Base-by-base conservation (phyloP, 495 filamentous ascomycete species). In the Polyplosphaeria fusca region DNA sequence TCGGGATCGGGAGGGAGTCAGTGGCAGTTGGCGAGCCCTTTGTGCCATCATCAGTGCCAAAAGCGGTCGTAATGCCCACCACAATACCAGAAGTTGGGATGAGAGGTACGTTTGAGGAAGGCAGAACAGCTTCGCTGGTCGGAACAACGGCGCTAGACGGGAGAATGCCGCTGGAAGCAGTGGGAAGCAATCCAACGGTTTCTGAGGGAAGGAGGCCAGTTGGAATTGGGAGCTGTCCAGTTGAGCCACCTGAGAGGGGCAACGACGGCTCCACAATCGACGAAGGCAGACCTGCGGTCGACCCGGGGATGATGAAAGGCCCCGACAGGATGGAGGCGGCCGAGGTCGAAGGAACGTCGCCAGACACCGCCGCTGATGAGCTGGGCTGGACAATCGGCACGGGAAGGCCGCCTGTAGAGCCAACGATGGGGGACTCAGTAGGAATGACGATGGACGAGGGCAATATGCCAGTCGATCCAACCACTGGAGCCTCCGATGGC, bases 41-140 rank as follows among this genome's bases (percentile, higher is more conserved):
- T 5, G 26, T n/a, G 12, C 40, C 24, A 2, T 47, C 50, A 3
- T 35, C 37, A 2, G 41, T 49, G 30, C 58, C 57, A 28, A 61
- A 48, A 18, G 62, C 57, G 20, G 62, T 65, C 0, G 62, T 65
- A 23, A 64, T 57, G 4, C 61, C 61, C 24, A 64, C 61, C 5
- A 64, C 41, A 16, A 64, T 64, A 5, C 61, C 61, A 25, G 55
- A 44, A 3, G 61, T 52, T 3, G 55, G 35, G 26, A 30, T 11
- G 5, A 32, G 26, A 9, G 48, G 32, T 22, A 54, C 19, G n/a
- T 41, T 42, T 26, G 38, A 35, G 20, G 55, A 52, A 9, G 48
- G 48, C 25, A 52, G 42, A 2, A 58, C 38, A 23, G 18, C 9
- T 7, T 35, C 30, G 30, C 7, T 35, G 7, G 30, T 35, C 7